phyloP scores from a whole-genome alignment of 2,329 filamentous ascomycete species.

The Neofusicoccum parvum region DNA sequence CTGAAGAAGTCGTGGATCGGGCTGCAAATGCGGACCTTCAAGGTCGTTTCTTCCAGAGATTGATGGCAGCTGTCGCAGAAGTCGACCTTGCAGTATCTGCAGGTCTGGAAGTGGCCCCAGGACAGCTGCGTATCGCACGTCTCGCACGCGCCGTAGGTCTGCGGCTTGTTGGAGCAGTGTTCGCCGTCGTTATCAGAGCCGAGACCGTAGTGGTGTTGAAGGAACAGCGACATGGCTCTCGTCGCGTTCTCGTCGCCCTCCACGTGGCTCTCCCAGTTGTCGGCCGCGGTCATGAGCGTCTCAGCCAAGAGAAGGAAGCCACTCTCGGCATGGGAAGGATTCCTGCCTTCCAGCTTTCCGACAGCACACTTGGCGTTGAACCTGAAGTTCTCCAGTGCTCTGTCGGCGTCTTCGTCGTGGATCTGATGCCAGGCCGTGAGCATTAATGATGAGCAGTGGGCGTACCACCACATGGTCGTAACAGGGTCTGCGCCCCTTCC shows the following conservation, averaged over 20 bases:
- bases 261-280: conserved; percentile 13
- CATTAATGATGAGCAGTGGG: conserved; percentile 16
- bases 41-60: conserved; percentile 3
- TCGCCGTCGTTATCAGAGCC: background rate
- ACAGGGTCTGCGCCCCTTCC: conserved; percentile 7
- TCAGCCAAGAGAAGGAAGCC: conserved; percentile 14
- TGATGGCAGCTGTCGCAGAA: conserved; percentile 15
- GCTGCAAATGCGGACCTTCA: conserved; percentile 6
- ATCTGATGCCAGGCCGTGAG: conserved; percentile 17
- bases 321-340: conserved; percentile 11
- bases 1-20: conserved; percentile 14
- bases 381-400: conserved; percentile 12
- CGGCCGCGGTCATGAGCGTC: conserved; percentile 14
- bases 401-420: background rate
- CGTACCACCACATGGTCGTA: conserved; percentile 13
- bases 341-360: conserved; percentile 11
- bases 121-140: conserved; percentile 7
- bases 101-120: conserved; percentile 15
- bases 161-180: background rate
- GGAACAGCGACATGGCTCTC: conserved; percentile 8
- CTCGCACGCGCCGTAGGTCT: conserved; percentile 14
- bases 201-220: conserved; percentile 6
- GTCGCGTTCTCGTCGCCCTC: conserved; percentile 13
- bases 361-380: conserved; percentile 12
- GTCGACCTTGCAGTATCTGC: conserved; percentile 16